A percentile compares a stretch with the other conserved stretches of the same genome.
Conservation (phyloP, 257 asterid genomes). For the Avicennia marina region DNA sequence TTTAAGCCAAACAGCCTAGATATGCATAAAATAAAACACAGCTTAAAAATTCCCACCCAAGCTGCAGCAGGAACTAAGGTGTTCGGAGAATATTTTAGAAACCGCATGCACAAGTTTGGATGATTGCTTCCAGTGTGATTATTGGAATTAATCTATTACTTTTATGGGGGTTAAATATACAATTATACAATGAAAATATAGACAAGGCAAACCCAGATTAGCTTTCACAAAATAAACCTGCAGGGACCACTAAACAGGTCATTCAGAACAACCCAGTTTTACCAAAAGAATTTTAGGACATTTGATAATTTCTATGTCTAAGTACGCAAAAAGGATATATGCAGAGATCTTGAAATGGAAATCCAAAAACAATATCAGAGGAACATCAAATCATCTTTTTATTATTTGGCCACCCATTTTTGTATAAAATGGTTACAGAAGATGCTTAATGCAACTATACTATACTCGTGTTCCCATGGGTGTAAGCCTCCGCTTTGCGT, state of each 20-base stretch:
- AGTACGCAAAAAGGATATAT: constrained; percentile 4
- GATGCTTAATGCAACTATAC: constrained; percentile 25
- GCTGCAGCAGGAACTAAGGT: constrained; percentile 21
- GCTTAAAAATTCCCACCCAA: constrained; percentile 10
- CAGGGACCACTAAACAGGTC: constrained; percentile 68
- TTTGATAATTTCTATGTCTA: not conserved
- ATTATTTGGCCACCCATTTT: constrained; percentile 16
- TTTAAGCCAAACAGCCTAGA: too few relatives aligned
- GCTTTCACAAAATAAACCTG: constrained; percentile 71
- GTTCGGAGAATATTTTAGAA: constrained; percentile 8
- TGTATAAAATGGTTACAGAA: constrained; percentile 25
- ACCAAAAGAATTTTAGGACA: not conserved
- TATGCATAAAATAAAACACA: too few relatives aligned
- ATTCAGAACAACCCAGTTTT: constrained; percentile 37
- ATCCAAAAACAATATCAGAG: not conserved
- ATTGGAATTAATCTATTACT: constrained; percentile 22
- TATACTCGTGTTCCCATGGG: constrained; percentile 33
- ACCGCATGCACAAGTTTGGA: not conserved
- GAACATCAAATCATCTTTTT: constrained; percentile 20
- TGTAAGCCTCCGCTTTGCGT: constrained; percentile 23
- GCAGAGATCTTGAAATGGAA: constrained; percentile 7
- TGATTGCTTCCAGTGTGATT: constrained; percentile 18
- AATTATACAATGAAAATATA: constrained; percentile 49
- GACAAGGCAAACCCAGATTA: constrained; percentile 46
- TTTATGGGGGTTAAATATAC: constrained; percentile 19